Base-by-base conservation (phyloP, 2,329 filamentous ascomycete genomes). In the Myrmaecium sp. region DNA sequence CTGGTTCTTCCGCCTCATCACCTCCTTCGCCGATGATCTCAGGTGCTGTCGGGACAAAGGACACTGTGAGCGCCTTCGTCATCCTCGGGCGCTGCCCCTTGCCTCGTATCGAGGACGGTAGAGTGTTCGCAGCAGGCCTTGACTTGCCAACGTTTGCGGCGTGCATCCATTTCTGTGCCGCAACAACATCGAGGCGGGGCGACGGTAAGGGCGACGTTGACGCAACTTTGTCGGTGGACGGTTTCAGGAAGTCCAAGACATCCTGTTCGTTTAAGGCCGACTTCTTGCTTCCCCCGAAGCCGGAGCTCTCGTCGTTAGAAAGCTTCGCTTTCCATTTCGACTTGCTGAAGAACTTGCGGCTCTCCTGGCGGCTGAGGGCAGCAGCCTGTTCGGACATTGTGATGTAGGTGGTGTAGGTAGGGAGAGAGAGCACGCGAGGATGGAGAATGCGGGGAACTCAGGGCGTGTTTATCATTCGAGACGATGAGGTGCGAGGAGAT, bases 21-120 rank as follows among this genome's bases (percentile, higher is more conserved):
- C 86, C 86, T 31, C 86, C 86, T 50, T 86, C 75, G 24, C 86
- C 86, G 43, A 95, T 94, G 34, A 93, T 54, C 24, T 82, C 76
- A 5, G 84, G 83, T 29, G 65, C 61, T 6, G 64, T 65, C 38
- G 79, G 70, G 27, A 65, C 66, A 42, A 94, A 94, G 30, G 63
- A 69, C 18, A 94, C 84, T 4, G 58, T 58, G 33, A 89, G 57
- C 6, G 76, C 76, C 49, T 80, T 79, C 43, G 65, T 69, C 29
- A 55, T 58, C 39, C 56, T 41, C 18, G 47, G 50, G 49, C 40
- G 50, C 34, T 36, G 55, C 17, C 33, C 39, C 26, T 35, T 41
- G 11, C 51, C 29, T 42, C 47, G 11, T 30, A 34, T 23, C 17
- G 30, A 32, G 21, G 7, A 46, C 41, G 15, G 49, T 45, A 37